Conservation (phyloP, 805 yeast species). For the Saccharomycopsis sp. region DNA sequence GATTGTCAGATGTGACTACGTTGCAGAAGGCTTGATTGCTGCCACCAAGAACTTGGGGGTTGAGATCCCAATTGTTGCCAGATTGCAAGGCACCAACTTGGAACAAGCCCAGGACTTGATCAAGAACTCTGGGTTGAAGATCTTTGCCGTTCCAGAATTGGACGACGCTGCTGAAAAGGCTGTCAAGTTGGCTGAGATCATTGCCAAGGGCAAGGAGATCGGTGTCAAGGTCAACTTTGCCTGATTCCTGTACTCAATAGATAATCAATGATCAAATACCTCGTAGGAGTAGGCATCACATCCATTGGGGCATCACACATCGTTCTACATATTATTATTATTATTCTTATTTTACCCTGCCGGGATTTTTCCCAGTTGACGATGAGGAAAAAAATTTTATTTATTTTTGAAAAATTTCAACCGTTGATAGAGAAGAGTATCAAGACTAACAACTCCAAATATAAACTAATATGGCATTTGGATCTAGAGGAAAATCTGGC, state of each 20-base stretch:
- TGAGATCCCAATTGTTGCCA: slow-evolving; percentile 90
- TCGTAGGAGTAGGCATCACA: too few relatives aligned
- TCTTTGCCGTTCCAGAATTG: slow-evolving; percentile 82
- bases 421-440: too few relatives aligned
- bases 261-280: too few relatives aligned
- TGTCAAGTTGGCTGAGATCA: slow-evolving; percentile 37
- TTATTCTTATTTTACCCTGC: too few relatives aligned
- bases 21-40: slow-evolving; percentile 93
- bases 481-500: slow-evolving; percentile 32
- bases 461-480: slow-evolving; percentile 21
- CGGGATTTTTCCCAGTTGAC: too few relatives aligned
- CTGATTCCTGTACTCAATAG: too few relatives aligned
- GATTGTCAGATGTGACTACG: slow-evolving; percentile 98
- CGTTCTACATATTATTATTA: too few relatives aligned
- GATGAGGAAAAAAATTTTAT: too few relatives aligned
- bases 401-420: too few relatives aligned
- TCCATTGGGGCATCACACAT: too few relatives aligned
- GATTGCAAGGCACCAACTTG: slow-evolving; percentile 97
- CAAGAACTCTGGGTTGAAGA: slow-evolving; percentile 81
- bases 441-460: too few relatives aligned
- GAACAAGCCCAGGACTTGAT: slow-evolving; percentile 83
- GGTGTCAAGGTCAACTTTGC: slow-evolving; percentile 32
- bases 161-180: slow-evolving; percentile 97
- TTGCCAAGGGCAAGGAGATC: slow-evolving; percentile 35
- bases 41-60: slow-evolving; percentile 89